Base-by-base conservation (phyloP, 2,329 filamentous ascomycete species). In the Pezicula rhizophila region DNA sequence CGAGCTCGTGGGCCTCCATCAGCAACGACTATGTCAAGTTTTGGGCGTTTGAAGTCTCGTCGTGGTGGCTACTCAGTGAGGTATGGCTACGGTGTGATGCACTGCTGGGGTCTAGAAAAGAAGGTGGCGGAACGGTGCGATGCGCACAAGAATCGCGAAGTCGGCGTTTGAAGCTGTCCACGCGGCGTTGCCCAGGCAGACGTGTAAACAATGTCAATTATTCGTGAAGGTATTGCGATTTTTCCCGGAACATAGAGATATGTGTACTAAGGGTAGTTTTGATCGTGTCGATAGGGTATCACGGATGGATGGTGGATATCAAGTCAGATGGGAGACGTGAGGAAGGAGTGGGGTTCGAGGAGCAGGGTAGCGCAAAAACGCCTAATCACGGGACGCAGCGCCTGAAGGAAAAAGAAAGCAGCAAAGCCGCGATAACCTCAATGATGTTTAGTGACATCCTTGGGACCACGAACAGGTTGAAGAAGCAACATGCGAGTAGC, bases 1-100 rank as follows among this genome's bases (percentile, higher is more conserved):
- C 59, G 45, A 61, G 42, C 28, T 57, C 52, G 42, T 58, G 55
- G 49, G 57, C 51, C 44, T 59, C 60, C 58, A 64, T 63, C 45
- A 49, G 23, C 37, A 14, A 28, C 18, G 26, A 5, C 14, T n/a
- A 15, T 15, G 5, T 15, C 40, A 11, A 23, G 14, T 15, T 28
- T 20, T 8, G 12, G 18, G 11, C 10, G 12, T 26, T 26, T 42
- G 20, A n/a, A 14, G 40, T n/a, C 5, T 15, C 25, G 10, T 15
- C 40, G n/a, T 15, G 18, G 25, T 26, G n/a, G 20, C n/a, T 12
- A 17, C 23, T 23, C 23, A 5, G 23, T 4, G 23, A 23, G 23
- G 40, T 42, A 15, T 26, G n/a, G 10, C 25, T n/a, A 28, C 20
- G 40, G n/a, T 14, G 12, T 25, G n/a, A 15, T 25, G n/a, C 8